phyloP scores from a whole-genome alignment of 345 rosid genomes.

The Xanthoceras sorbifolium region DNA sequence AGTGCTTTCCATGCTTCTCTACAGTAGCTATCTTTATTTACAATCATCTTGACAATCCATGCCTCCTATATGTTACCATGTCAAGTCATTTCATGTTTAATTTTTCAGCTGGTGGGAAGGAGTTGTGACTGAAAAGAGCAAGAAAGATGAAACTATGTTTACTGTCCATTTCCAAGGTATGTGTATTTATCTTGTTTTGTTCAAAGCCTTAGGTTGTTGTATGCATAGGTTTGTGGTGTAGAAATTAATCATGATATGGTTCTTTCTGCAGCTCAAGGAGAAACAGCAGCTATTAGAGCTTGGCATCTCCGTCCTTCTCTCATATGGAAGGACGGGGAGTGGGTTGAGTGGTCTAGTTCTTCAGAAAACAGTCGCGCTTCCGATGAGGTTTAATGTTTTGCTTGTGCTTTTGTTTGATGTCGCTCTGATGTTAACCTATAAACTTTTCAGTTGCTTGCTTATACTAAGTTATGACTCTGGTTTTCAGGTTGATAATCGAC shows the following conservation, averaged over 20 bases:
- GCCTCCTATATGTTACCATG: constrained; percentile 1
- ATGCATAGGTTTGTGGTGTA: constrained; percentile 8
- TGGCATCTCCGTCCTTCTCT: constrained; percentile 93
- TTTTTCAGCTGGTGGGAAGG: constrained; percentile 95
- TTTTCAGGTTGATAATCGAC: constrained; percentile 84
- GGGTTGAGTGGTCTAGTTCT: constrained; percentile 78
- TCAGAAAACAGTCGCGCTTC: constrained; percentile 38
- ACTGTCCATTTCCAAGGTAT: constrained; percentile 83
- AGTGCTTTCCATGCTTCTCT: not conserved
- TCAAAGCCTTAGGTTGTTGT: not conserved
- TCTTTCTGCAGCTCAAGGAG: constrained; percentile 63
- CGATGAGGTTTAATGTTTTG: constrained; percentile 51
- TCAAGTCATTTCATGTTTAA: constrained; percentile 6
- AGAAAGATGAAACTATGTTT: constrained; percentile 68
- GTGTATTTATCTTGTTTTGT: not conserved
- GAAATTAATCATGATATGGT: constrained; percentile 9
- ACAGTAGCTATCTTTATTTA: not conserved
- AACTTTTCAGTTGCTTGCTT: not conserved
- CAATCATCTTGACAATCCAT: not conserved
- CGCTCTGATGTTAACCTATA: constrained; percentile 5
- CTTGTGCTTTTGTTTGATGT: constrained; percentile 15
- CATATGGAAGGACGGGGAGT: constrained; percentile 80
- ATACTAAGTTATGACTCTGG: constrained; percentile 22
- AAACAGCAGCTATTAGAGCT: constrained; percentile 56
- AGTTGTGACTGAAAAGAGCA: constrained; percentile 74